A percentile compares a stretch with the other conserved stretches of the same genome.
Conservation (phyloP, 2,329 filamentous ascomycete genomes). For the Bipolaris gigantea region DNA sequence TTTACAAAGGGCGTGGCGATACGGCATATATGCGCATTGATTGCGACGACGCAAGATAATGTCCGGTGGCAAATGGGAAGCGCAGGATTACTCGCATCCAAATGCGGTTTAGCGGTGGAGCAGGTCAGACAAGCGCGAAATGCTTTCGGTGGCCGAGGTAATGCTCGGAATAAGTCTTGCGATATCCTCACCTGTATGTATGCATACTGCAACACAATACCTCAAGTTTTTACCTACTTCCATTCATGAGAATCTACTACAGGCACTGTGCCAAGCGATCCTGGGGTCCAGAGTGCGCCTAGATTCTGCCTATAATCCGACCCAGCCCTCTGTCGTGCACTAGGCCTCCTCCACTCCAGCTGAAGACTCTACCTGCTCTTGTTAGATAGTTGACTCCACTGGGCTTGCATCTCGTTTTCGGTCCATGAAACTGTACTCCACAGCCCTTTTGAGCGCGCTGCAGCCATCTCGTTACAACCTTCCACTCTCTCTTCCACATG, state of each 20-base stretch:
- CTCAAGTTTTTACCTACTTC: background rate
- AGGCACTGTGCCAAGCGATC: background rate
- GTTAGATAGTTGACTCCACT: no score
- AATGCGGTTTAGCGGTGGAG: constrained; percentile 4
- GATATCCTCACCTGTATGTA: background rate
- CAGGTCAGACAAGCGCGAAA: background rate
- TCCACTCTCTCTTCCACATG: background rate
- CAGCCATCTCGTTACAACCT: background rate
- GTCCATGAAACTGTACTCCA: background rate
- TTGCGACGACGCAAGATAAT: constrained; percentile 3
- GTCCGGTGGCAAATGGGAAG: constrained; percentile 14
- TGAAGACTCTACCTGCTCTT: background rate
- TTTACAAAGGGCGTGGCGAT: constrained; percentile 1
- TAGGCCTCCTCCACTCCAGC: background rate
- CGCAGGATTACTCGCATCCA: constrained; percentile 13
- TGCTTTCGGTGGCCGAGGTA: background rate
- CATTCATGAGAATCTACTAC: background rate
- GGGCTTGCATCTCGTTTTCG: background rate
- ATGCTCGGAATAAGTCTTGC: background rate
- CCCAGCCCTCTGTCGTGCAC: background rate
- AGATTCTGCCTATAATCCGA: background rate
- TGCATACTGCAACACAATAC: background rate
- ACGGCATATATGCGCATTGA: constrained; percentile 3
- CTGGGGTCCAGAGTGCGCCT: background rate
- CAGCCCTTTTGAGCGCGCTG: background rate